These are phyloP conservation scores for Takakia lepidozioides DNA, from an alignment of 225 moss, liverwort and hornwort genomes.

Conservation along the genomic window DNA sequence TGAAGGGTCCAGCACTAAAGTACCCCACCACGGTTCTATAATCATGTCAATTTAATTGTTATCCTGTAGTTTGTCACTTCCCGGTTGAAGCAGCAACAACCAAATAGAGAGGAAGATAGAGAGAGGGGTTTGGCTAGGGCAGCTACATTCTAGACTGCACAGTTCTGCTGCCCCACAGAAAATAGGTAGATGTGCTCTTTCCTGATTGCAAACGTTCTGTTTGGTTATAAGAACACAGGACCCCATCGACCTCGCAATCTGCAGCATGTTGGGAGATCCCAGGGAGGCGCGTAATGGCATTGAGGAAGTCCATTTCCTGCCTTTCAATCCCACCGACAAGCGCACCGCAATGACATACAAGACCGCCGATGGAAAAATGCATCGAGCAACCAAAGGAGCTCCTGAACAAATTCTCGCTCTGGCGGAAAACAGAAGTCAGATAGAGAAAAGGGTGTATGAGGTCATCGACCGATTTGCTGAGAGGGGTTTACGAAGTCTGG, in stretches of 20 bases:
- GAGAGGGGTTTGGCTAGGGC: too few relatives aligned
- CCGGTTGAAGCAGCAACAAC: too few relatives aligned
- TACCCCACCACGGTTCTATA: too few relatives aligned
- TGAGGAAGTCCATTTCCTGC: constrained; percentile 54
- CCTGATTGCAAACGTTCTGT: too few relatives aligned
- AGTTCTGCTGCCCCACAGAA: too few relatives aligned
- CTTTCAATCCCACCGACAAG: constrained; percentile 62
- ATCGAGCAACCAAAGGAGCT: constrained; percentile 68
- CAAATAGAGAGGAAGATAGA: too few relatives aligned
- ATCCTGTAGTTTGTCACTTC: too few relatives aligned
- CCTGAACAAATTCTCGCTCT: constrained; percentile 69
- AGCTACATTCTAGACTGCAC: too few relatives aligned
- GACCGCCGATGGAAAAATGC: constrained; percentile 49
- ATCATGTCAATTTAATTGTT: too few relatives aligned
- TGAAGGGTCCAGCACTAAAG: too few relatives aligned
- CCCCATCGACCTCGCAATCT: constrained; percentile 69
- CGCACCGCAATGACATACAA: constrained; percentile 47
- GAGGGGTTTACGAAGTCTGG: constrained; percentile 65
- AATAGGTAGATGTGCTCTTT: too few relatives aligned
- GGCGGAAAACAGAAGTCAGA: constrained; percentile 32
- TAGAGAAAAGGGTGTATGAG: constrained; percentile 43
- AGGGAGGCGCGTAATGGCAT: constrained; percentile 54
- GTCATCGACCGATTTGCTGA: constrained; percentile 64
- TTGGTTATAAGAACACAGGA: too few relatives aligned
- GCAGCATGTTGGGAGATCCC: constrained; percentile 42